Base-by-base conservation (phyloP, 805 yeast species). In the Zygoascus flipseniorum region DNA sequence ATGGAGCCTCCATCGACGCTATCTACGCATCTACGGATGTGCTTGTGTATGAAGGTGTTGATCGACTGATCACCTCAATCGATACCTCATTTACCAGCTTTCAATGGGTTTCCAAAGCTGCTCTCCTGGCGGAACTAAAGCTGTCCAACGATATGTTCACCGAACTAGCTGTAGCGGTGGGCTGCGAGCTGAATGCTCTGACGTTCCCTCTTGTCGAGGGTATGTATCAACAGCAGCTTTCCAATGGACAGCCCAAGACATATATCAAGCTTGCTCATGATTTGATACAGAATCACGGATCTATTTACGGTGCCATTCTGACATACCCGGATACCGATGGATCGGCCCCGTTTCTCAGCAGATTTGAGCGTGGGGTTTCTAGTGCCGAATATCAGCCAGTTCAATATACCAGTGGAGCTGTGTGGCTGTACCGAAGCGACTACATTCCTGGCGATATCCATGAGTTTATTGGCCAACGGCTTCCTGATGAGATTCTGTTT, bases 11-110 rank as follows among this genome's bases (percentile, higher is more conserved):
- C 47, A 78, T 92, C 50, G 89, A 90, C 66, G 82, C 85, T 5
- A 80, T 90, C 39, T 86, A 82, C 68, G 96, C 96, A 0, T 83
- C 96, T 8, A 83, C 89, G 1, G 98, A 93, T 61, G 75, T 82
- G 41, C 70, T 90, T 45, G 71, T 92, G 65, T 67, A 80, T 47
- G 61, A 70, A 69, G 49, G 49, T 8, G 76, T 85, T 28, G 93
- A 87, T 54, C 84, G 80, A 58, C 81, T 89, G 54, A 83, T 92
- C 53, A 68, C 83, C 49, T 79, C 85, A 18, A 76, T 89, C 75
- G 95, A 86, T 31, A 10, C 47, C 10, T 23, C 32, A 3, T 14
- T 14, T 6, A 78, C 77, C 58, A 86, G 80, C 56, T 86, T 89
- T 64, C 76, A 84, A 60, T 86, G 76, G 64, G 72, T 89, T 45